Evolutionary conservation across 148 eudicot genomes (phyloP).

Genomic region (Talinum fruticosum): DNA sequence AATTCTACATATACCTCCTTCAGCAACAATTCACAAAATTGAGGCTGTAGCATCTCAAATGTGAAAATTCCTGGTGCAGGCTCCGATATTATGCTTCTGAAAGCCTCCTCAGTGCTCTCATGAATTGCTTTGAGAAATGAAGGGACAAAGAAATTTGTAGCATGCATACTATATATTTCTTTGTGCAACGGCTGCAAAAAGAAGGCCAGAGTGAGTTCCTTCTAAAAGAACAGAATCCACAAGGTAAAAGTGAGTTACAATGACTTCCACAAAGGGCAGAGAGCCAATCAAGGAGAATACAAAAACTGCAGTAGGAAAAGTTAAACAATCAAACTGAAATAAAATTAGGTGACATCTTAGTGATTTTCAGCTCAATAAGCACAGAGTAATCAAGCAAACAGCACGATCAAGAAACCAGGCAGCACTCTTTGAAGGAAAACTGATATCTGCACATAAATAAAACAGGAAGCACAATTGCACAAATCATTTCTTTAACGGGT

Average conservation of each 20-base stretch:
- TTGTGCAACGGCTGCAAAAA: slow-evolving; percentile 64
- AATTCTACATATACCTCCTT: slow-evolving; percentile 50
- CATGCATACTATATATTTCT: slow-evolving; percentile 68
- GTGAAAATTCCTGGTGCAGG: slow-evolving; percentile 78
- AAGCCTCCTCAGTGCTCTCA: slow-evolving; percentile 65
- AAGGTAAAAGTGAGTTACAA: too few relatives aligned
- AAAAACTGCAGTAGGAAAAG: not conserved
- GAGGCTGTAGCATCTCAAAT: slow-evolving; percentile 84
- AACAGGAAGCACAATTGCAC: not conserved
- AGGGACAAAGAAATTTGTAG: slow-evolving; percentile 65
- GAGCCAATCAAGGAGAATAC: not conserved
- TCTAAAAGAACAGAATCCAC: not conserved
- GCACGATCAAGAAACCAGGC: not conserved
- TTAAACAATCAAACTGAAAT: not conserved
- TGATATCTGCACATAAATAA: not conserved
- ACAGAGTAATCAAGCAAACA: not conserved
- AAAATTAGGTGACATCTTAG: not conserved
- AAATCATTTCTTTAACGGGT: not conserved
- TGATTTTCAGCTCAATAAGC: not conserved
- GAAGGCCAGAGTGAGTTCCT: slow-evolving; percentile 5
- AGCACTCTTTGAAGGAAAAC: not conserved
- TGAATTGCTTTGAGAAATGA: slow-evolving; percentile 72
- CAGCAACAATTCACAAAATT: slow-evolving; percentile 73
- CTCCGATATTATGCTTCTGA: slow-evolving; percentile 75
- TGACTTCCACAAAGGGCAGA: not conserved